phyloP scores from a whole-genome alignment of 306 rosid genomes.

The Abrus pulchellus region DNA sequence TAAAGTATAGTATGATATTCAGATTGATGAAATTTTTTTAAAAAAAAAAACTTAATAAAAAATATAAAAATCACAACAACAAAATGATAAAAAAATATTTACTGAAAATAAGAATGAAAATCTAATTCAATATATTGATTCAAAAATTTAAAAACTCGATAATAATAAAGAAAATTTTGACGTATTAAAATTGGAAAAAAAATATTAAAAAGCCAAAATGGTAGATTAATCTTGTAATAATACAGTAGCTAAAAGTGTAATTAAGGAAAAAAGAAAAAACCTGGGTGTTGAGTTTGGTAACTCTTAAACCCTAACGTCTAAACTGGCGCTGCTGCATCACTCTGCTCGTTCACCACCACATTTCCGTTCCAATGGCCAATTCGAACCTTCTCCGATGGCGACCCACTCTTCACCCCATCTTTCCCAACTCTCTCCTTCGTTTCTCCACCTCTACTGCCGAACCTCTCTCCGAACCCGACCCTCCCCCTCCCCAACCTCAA shows the following conservation, averaged over 20 bases:
- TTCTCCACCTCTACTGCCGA: constrained; percentile 51
- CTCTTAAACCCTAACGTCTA: constrained; percentile 41
- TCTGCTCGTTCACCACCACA: neutral
- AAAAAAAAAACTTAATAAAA: no score
- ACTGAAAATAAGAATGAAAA: no score
- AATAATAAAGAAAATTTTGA: no score
- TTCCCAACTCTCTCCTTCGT: constrained; percentile 39
- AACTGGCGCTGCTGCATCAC: neutral
- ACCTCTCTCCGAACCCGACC: constrained; percentile 40
- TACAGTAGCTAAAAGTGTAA: neutral
- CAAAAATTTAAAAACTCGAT: no score
- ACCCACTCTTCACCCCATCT: constrained; percentile 43
- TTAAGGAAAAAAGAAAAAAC: neutral
- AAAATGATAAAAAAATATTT: no score
- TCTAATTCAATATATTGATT: no score
- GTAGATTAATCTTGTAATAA: no score
- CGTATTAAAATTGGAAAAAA: no score
- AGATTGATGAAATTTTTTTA: no score
- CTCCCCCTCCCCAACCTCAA: neutral
- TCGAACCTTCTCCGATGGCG: constrained; percentile 65
- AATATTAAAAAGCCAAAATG: no score
- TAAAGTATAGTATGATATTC: no score
- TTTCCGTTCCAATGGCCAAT: constrained; percentile 54
- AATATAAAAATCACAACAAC: no score
- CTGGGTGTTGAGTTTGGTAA: neutral